phyloP scores from a whole-genome alignment of 1,284 basidiomycete genomes.

The Blastosporella zonata region DNA sequence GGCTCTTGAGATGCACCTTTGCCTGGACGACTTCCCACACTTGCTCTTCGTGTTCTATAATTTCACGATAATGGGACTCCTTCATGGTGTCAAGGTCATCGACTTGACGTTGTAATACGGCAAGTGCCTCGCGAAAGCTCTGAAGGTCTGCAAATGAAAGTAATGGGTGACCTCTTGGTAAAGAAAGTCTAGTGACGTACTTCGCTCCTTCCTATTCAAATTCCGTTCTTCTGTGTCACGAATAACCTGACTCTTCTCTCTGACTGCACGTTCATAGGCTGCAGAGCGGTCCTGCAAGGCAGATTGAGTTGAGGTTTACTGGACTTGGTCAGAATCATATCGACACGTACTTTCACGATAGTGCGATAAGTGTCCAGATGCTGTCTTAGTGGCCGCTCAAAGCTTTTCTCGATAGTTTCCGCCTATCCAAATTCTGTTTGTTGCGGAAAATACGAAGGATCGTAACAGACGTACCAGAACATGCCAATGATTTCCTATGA shows the following conservation, averaged over 20 bases:
- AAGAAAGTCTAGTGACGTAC: constrained; percentile 40
- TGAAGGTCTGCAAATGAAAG: constrained; percentile 63
- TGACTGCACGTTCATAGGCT: constrained; percentile 74
- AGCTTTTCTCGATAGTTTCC: constrained; percentile 84
- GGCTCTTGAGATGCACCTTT: constrained; percentile 52
- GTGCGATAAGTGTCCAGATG: constrained; percentile 80
- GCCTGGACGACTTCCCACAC: constrained; percentile 88
- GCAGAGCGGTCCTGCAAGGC: constrained; percentile 69
- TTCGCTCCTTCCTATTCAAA: constrained; percentile 82
- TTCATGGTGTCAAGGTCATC: constrained; percentile 85
- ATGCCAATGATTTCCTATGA: constrained; percentile 92
- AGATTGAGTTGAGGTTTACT: constrained; percentile 1
- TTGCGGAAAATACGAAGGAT: neutral
- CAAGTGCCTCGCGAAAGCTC: constrained; percentile 81
- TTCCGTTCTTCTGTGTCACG: constrained; percentile 87
- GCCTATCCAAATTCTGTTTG: constrained; percentile 44
- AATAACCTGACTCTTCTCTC: constrained; percentile 83
- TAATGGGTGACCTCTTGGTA: constrained; percentile 6
- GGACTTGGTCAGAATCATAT: constrained; percentile 3
- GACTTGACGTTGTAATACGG: constrained; percentile 84
- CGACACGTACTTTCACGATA: constrained; percentile 60
- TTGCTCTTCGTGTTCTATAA: constrained; percentile 90
- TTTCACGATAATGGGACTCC: constrained; percentile 79
- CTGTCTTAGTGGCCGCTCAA: constrained; percentile 85
- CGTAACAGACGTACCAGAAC: constrained; percentile 59